These are phyloP conservation scores for Canariomyces notabilis DNA, from an alignment of 2,329 filamentous ascomycete species.

Conservation along the genomic window DNA sequence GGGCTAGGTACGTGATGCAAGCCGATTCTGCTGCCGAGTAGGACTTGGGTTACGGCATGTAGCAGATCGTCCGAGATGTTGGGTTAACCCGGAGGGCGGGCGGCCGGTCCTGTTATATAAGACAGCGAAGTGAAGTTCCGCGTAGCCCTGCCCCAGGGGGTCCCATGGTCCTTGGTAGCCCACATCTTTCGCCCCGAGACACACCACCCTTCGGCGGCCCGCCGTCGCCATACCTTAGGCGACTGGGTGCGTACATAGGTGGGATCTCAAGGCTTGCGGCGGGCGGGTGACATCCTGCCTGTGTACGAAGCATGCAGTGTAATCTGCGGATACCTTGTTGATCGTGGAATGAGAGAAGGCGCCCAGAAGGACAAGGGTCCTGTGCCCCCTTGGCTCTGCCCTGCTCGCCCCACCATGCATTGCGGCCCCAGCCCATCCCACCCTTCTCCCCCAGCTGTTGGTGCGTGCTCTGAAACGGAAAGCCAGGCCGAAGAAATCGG, in stretches of 20 bases:
- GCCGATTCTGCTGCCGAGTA: conserved; percentile 14
- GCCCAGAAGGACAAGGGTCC: conserved; percentile 17
- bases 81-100: conserved; percentile 14
- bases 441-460: conserved; percentile 14
- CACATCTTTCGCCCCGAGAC: neutral
- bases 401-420: neutral
- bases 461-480: conserved; percentile 18
- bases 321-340: too few relatives aligned
- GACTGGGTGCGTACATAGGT: too few relatives aligned
- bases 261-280: conserved; percentile 18
- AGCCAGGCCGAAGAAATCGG: conserved; percentile 13
- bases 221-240: too few relatives aligned
- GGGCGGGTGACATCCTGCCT: conserved; percentile 24
- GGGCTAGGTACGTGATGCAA: conserved; percentile 15
- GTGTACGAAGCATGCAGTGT: too few relatives aligned
- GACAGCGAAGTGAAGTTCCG: conserved; percentile 1
- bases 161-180: conserved; percentile 7
- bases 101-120: conserved; percentile 14
- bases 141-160: neutral
- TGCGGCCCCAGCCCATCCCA: conserved; percentile 4
- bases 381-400: conserved; percentile 13
- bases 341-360: conserved; percentile 15
- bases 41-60: too few relatives aligned
- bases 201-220: neutral
- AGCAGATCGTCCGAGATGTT: conserved; percentile 8